These are phyloP conservation scores for Onygenales sp. DNA, from an alignment of 2,329 filamentous ascomycete species.

Conservation along the genomic window DNA sequence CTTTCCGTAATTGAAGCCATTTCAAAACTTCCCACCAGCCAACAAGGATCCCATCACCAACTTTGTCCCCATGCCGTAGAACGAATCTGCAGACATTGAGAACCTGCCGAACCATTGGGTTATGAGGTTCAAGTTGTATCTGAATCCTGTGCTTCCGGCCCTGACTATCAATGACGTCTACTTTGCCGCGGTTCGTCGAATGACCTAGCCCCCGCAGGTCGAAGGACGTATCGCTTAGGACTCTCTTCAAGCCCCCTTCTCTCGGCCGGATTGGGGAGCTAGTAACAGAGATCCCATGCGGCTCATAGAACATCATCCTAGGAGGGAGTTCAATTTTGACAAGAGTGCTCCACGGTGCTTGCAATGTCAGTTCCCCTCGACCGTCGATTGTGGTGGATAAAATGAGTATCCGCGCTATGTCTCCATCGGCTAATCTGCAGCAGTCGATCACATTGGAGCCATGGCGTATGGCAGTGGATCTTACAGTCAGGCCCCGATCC, in stretches of 20 bases:
- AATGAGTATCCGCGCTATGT: slow-evolving; percentile 59
- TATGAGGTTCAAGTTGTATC: slow-evolving; percentile 57
- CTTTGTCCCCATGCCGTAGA: slow-evolving; percentile 46
- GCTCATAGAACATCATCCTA: slow-evolving; percentile 50
- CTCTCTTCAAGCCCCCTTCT: slow-evolving; percentile 41
- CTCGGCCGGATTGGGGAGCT: slow-evolving; percentile 42
- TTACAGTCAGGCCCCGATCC: slow-evolving; percentile 4
- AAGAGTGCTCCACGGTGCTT: slow-evolving; percentile 65
- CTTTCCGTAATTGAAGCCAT: slow-evolving; percentile 47
- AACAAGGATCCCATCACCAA: slow-evolving; percentile 53
- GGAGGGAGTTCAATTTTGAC: slow-evolving; percentile 56
- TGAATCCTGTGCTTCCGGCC: slow-evolving; percentile 56
- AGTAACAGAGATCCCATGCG: slow-evolving; percentile 49
- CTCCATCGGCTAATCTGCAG: slow-evolving; percentile 59
- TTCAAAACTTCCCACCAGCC: slow-evolving; percentile 66
- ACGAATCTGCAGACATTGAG: slow-evolving; percentile 56
- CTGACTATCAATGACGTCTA: slow-evolving; percentile 58
- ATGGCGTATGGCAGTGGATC: slow-evolving; percentile 40
- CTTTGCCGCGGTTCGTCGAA: slow-evolving; percentile 48
- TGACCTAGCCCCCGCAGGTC: slow-evolving; percentile 47
- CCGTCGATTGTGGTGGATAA: slow-evolving; percentile 57
- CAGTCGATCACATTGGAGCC: slow-evolving; percentile 63
- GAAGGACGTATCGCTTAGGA: slow-evolving; percentile 35
- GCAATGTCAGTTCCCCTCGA: slow-evolving; percentile 57
- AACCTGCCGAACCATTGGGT: slow-evolving; percentile 51